Evolutionary conservation across 140 eudicot genomes (phyloP), one percentile per base, ranked within the genome.

Genomic region (Flaveria floridana): DNA sequence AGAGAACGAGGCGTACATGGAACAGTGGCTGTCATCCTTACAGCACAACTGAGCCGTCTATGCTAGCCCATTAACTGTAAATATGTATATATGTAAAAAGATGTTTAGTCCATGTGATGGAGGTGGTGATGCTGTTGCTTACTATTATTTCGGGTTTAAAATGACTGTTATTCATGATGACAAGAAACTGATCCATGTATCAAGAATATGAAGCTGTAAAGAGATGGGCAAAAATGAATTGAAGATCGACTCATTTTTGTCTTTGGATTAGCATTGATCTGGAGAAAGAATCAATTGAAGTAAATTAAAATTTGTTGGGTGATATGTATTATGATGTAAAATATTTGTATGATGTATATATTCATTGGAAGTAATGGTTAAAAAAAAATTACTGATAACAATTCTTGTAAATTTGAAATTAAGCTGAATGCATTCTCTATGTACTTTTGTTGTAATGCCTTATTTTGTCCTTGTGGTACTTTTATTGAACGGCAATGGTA

Each of bases 11-110:
- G 86, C 80, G 76, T 85, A 84, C 78, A 78, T 86, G 89, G 88
- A 89, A 64, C 86, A 82, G 52, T 87, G 89, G 96, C 75, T 87
- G 65, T 81, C 88, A 42, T 80, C 92, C 70, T 83, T 86, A n/a
- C 87, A 76, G 72, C 82, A 53, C 77, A 61, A 68, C 79, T 84
- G 88, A 89, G 75, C 14, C 23, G 21, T 51, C 75, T 72, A 66
- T 20, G 30, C 2, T 80, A 68, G 71, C 79, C 51, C 68, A 80
- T 74, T 80, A 74, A 80, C 80, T 80, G 84, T 80, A 74, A 80
- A 80, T 68, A 80, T 80, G 83, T 80, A 74, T 73, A 73, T 73
- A 57, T 79, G 71, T 80, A 80, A 74, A 78, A 74, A 78, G 47
- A 37, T 79, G n/a, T 56, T 68, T 73, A 41, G 56, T 56, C 11